A percentile compares a stretch with the other conserved stretches of the same genome.
Conservation (phyloP, 2,329 filamentous ascomycete species). For the Madurella mycetomatis region DNA sequence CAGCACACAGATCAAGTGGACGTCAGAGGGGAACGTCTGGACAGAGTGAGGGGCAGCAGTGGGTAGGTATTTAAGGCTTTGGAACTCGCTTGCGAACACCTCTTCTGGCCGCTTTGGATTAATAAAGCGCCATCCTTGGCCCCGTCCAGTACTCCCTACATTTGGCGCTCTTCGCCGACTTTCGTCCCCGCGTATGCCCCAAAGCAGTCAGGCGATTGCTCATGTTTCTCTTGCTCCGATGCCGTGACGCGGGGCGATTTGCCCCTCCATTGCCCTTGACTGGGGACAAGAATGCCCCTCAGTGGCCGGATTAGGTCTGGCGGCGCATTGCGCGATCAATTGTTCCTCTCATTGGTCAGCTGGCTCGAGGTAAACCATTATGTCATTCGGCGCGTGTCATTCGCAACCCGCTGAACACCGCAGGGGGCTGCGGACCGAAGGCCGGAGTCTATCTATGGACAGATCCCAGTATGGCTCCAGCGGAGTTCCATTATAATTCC, state of each 20-base stretch:
- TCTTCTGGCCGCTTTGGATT: conserved; percentile 8
- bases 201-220: conserved; percentile 10
- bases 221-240: conserved; percentile 1
- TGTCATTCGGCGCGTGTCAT: conserved; percentile 25
- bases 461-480: neutral
- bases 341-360: conserved; percentile 22
- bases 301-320: conserved; percentile 24
- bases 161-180: neutral
- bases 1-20: neutral
- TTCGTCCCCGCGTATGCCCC: conserved; percentile 1
- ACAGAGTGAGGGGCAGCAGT: conserved; percentile 15
- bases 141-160: neutral
- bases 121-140: conserved; percentile 9
- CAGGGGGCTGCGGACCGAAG: too few relatives aligned
- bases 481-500: neutral
- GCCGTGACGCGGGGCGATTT: conserved; percentile 20
- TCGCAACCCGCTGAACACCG: conserved; percentile 14
- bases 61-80: conserved; percentile 17
- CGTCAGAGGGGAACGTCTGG: conserved; percentile 5
- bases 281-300: conserved; percentile 25
- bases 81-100: neutral
- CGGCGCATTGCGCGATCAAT: conserved; percentile 29
- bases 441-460: too few relatives aligned
- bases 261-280: conserved; percentile 27
- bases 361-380: conserved; percentile 18